Evolutionary conservation across 495 filamentous ascomycete species (phyloP), one percentile per base, ranked within the genome.

Genomic region (Rusavskia elegans): DNA sequence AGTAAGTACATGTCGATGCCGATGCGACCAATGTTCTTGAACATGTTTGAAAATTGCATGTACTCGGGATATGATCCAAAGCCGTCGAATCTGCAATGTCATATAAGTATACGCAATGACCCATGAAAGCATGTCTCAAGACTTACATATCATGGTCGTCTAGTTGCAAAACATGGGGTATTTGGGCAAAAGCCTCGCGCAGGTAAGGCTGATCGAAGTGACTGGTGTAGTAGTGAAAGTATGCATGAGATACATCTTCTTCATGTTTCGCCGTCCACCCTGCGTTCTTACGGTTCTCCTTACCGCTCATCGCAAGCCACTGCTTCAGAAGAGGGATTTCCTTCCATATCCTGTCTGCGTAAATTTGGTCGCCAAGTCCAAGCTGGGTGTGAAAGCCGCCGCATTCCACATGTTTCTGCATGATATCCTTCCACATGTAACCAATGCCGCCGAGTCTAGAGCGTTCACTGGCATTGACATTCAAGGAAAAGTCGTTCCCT

Each of bases 1-100:
- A 98, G 80, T n/a, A 98, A 75, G 61, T 96, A 98, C 87, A 95
- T 96, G 54, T 96, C 88, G 50, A 94, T 90, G n/a, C 87, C 93
- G 27, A 98, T 83, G 21, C 92, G 84, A 23, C 92, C 92, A 58
- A 97, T 95, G 64, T 95, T 95, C 65, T 95, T 95, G 74, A 98
- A 96, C 70, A 96, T 87, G 52, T 93, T 82, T 1, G 87, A 94
- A 61, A 83, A 84, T 63, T 98, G 92, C 90, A 98, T 96, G 59
- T 98, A 94, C 55, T 95, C 89, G 1, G 92, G 92, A 57, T 97
- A 97, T 2, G 85, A 92, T 19, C 92, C 92, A 53, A 89, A 98
- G n/a, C 92, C 92, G 62, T 98, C 92, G 60, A 98, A 97, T 48
- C 89, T 95, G 41, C 42, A 35, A 5, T 35, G 32, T 57, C 11